Evolutionary conservation across 306 rosid genomes (phyloP).

Genomic region (Quercus cerris): DNA sequence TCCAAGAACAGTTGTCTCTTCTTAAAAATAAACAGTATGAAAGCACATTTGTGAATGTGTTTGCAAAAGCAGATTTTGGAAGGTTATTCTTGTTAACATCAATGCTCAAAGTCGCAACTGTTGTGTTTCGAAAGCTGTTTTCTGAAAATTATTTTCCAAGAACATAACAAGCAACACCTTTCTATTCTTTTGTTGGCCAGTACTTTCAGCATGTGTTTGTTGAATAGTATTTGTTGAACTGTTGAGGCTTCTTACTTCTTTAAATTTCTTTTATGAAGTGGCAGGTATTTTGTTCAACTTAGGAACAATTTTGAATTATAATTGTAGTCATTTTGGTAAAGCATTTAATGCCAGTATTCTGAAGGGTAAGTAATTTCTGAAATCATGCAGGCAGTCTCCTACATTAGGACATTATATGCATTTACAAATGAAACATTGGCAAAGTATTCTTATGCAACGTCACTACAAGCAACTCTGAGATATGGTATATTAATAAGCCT

Average conservation of each 20-base stretch:
- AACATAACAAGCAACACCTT: neutral
- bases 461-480: constrained; percentile 96
- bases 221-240: neutral
- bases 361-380: constrained; percentile 26
- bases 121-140: neutral
- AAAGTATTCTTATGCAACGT: constrained; percentile 96
- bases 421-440: constrained; percentile 98
- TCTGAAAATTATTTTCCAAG: neutral
- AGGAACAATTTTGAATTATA: neutral
- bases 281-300: neutral
- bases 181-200: neutral
- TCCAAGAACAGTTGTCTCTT: neutral
- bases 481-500: constrained; percentile 98
- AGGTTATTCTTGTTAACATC: neutral
- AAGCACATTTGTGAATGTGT: neutral
- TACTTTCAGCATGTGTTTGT: neutral
- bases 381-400: constrained; percentile 87
- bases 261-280: neutral
- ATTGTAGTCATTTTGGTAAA: constrained; percentile 15
- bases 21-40: neutral
- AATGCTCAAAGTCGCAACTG: neutral
- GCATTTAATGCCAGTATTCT: constrained; percentile 20
- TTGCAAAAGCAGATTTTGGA: neutral
- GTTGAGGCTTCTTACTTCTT: neutral
- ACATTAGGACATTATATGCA: constrained; percentile 83